A percentile compares a stretch with the other conserved stretches of the same genome.
Evolutionary conservation across 306 rosid genomes (phyloP).

Genomic region (Glycine tomentella): DNA sequence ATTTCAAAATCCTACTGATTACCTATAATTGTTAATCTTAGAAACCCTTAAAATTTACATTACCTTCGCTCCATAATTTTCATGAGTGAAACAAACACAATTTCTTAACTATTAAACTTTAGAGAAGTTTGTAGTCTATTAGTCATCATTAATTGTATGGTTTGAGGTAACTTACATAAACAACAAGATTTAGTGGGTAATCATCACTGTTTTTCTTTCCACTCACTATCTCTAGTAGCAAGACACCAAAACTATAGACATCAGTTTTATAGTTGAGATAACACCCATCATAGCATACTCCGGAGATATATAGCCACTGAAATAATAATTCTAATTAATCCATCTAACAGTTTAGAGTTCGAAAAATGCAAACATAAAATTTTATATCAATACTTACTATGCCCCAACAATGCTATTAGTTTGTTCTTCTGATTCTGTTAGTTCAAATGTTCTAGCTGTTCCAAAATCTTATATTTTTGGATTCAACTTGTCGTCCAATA

Average conservation of each 20-base stretch:
- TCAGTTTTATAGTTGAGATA: not conserved
- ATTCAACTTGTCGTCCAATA: not conserved
- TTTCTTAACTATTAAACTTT: not conserved
- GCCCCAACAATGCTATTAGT: not conserved
- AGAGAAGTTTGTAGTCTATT: not conserved
- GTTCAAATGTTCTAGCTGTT: not conserved
- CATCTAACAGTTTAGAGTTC: not conserved
- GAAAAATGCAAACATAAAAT: not conserved
- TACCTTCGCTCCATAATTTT: not conserved
- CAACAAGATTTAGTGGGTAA: not conserved
- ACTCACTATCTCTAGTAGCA: not conserved
- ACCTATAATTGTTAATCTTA: too few relatives aligned
- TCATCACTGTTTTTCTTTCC: not conserved
- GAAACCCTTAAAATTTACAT: too few relatives aligned
- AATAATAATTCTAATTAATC: not conserved
- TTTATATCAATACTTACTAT: not conserved
- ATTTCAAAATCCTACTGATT: too few relatives aligned
- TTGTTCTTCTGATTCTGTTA: not conserved
- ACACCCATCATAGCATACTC: not conserved
- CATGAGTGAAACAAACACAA: not conserved
- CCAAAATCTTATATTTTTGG: conserved; percentile 18
- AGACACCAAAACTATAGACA: not conserved
- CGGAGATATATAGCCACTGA: not conserved
- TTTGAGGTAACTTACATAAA: not conserved
- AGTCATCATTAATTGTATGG: not conserved